Evolutionary conservation across 2,329 filamentous ascomycete species (phyloP), one percentile per base, ranked within the genome.

Genomic region (Hypoxylon sp.): DNA sequence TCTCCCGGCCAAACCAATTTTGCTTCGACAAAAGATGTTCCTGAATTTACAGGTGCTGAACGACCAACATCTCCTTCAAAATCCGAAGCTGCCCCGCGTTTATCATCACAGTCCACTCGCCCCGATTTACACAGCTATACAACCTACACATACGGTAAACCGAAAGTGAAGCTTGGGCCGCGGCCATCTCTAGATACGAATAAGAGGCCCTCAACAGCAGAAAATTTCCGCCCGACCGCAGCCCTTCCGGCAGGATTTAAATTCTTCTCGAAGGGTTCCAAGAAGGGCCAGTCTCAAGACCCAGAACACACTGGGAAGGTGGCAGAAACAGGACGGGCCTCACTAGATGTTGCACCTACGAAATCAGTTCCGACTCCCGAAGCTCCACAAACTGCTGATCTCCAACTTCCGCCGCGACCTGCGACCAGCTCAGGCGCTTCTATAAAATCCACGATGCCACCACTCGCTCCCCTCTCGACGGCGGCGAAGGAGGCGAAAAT

Each of bases 141-240:
- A 16, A 73, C 77, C 8, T 81, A 82, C 57, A 68, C 71, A 29
- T 78, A 78, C 60, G 74, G 76, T 62, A 91, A 89, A 65, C 88
- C 87, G 31, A 97, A 95, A 69, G 86, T 96, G 47, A 97, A 95
- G 72, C 82, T 96, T 31, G 94, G 87, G 1, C 93, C 94, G 7
- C 83, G 93, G 34, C 91, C 91, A 17, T 93, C 91, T 2, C 68
- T 86, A 30, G 87, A 91, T 55, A 75, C 80, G 29, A 76, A 78
- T 56, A 78, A 83, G 49, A 79, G 80, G 63, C 81, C 84, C 52
- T 80, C 86, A 35, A 87, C 73, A 73, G 85, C 69, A 73, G 84
- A 68, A 51, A 79, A 83, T 63, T 80, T 84, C 63, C 80, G 89
- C 40, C 89, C 90, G 4, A 83, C 93, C 17, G 89, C 91, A 3